Evolutionary conservation across 371 early-diverging fungal species (phyloP), one percentile per base, ranked within the genome.

Genomic region (Apophysomyces sp.): DNA sequence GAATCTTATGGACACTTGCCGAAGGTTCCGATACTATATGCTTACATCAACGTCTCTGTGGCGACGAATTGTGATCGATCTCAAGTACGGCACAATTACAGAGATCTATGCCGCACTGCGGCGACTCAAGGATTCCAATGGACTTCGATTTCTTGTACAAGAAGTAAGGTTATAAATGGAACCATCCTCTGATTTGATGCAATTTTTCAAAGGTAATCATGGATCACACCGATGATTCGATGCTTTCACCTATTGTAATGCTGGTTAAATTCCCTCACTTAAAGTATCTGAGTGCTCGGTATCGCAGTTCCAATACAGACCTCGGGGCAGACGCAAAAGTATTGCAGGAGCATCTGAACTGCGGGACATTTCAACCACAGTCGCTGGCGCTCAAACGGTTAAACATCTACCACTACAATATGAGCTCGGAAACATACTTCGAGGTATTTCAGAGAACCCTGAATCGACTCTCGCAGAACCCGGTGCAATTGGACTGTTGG

Each of bases 181-280:
- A 12, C 31, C 44, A 0, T 18, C n/a, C 49, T 58, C 29, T 15
- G 21, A 44, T 54, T n/a, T 34, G 5, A 30, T 11, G 37, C 18
- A 39, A 40, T 30, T 4, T 15, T 27, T 16, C 58, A 4, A 44
- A 76, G 76, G 73, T 74, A 5, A 37, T 63, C 0, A 78, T 81
- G 81, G 81, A 81, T 28, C 66, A 65, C 12, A 67, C 58, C 26
- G 81, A 81, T 24, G 74, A 78, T 60, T 53, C 74, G 1, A 68
- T 70, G 52, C 60, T 76, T 24, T 76, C 78, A 9, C 78, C 69
- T 9, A 60, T 81, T 15, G 68, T 81, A 13, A 78, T 81, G 81
- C 49, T 81, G 3, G 71, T 74, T 52, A 81, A 81, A 29, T 81
- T 81, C 29, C 78, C 78, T 11, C 54, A 66, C 24, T 31, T 81